Evolutionary conservation across 371 early-diverging fungal species (phyloP).

Genomic region (Capillidium heterosporum): DNA sequence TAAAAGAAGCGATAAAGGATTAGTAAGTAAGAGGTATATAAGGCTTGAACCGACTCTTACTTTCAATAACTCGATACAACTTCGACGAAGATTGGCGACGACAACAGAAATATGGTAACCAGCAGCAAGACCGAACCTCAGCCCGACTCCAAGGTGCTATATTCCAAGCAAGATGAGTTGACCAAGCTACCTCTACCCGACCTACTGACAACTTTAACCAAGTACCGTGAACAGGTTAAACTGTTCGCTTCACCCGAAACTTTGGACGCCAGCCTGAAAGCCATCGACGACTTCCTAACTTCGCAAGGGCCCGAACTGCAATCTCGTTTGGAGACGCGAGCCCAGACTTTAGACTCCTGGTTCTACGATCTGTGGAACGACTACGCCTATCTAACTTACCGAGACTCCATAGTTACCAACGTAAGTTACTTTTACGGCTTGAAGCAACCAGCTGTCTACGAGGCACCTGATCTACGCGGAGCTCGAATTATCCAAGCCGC

Average conservation of each 20-base stretch:
- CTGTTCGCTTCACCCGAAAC: conserved; percentile 57
- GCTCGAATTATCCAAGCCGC: conserved; percentile 77
- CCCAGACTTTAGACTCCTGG: conserved; percentile 58
- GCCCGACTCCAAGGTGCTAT: conserved; percentile 41
- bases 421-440: conserved; percentile 74
- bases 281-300: conserved; percentile 58
- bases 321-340: conserved; percentile 50
- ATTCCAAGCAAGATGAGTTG: conserved; percentile 44
- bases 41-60: too few relatives aligned
- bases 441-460: too few relatives aligned
- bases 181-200: conserved; percentile 81
- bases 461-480: conserved; percentile 50
- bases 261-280: conserved; percentile 41
- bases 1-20: too few relatives aligned
- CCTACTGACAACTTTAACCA: conserved; percentile 55
- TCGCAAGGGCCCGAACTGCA: conserved; percentile 77
- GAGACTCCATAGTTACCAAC: conserved; percentile 84
- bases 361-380: conserved; percentile 94
- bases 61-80: too few relatives aligned
- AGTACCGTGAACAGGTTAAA: conserved; percentile 56
- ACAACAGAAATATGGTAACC: too few relatives aligned
- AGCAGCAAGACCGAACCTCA: too few relatives aligned
- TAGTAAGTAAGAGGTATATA: too few relatives aligned
- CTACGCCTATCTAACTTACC: conserved; percentile 79
- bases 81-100: too few relatives aligned